Conservation (phyloP, 2,329 filamentous ascomycete species). For the Dendrostoma leiphaemia region DNA sequence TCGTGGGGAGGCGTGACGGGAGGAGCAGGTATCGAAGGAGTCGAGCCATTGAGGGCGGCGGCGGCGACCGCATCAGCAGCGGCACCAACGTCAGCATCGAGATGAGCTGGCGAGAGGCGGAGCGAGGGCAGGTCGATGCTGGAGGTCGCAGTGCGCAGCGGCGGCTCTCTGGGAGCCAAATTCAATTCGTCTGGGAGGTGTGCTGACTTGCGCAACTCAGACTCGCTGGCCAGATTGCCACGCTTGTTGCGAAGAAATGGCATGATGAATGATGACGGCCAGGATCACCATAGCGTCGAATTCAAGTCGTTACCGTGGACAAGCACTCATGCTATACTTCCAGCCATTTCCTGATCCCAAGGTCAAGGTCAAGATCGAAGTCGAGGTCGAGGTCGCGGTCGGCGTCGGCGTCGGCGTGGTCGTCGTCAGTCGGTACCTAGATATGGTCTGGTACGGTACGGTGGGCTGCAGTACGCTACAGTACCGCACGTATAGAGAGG, state of each 20-base stretch:
- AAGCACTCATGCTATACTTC: constrained; percentile 12
- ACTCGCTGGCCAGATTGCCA: constrained; percentile 58
- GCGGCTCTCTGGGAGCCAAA: constrained; percentile 22
- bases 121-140: constrained; percentile 15
- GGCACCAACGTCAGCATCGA: constrained; percentile 23
- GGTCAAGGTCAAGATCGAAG: background rate
- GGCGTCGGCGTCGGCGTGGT: too few species aligned
- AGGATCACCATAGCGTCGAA: constrained; percentile 19
- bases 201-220: constrained; percentile 55
- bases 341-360: constrained; percentile 10
- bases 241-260: constrained; percentile 58
- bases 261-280: constrained; percentile 41
- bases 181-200: constrained; percentile 31
- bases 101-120: constrained; percentile 21
- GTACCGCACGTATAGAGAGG: too few species aligned
- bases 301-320: too few species aligned
- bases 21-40: constrained; percentile 26
- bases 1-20: constrained; percentile 30
- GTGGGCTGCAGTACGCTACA: too few species aligned
- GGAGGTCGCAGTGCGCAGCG: constrained; percentile 13
- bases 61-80: constrained; percentile 19
- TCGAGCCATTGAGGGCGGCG: constrained; percentile 18
- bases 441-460: too few species aligned
- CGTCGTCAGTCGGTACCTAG: too few species aligned
- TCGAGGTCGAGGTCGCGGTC: background rate